These are phyloP conservation scores for Endotrypanum monterogeii DNA, from an alignment of 208 protist genomes.

Conservation along the genomic window DNA sequence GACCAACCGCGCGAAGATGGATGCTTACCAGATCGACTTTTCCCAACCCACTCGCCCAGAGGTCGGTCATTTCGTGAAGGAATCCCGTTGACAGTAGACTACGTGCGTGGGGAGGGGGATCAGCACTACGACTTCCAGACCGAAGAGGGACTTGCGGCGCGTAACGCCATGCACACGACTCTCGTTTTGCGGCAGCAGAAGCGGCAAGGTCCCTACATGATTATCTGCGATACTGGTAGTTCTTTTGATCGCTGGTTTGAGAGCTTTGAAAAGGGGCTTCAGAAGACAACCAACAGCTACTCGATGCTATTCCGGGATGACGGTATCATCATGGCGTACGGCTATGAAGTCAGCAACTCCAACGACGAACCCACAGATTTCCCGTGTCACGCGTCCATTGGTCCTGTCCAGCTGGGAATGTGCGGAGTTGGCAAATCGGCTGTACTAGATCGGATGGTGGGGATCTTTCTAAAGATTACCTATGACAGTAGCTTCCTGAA, in stretches of 20 bases:
- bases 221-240: constrained; percentile 36
- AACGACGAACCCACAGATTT: neutral
- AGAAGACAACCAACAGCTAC: constrained; percentile 42
- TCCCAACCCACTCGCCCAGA: neutral
- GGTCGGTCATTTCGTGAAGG: neutral
- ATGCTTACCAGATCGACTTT: constrained; percentile 12
- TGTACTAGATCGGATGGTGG: constrained; percentile 33
- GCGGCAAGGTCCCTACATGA: neutral
- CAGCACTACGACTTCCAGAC: constrained; percentile 21
- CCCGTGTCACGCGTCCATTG: constrained; percentile 4
- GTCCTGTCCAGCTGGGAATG: rapidly evolving
- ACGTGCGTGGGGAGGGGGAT: constrained; percentile 5
- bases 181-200: constrained; percentile 32
- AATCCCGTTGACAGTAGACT: constrained; percentile 4
- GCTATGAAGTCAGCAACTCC: constrained; percentile 3
- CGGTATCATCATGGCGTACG: constrained; percentile 39
- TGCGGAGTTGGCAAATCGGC: constrained; percentile 10
- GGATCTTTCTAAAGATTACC: constrained; percentile 14
- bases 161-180: constrained; percentile 2
- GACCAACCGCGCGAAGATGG: constrained; percentile 6
- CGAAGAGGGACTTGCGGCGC: constrained; percentile 1
- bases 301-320: constrained; percentile 40
- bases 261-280: constrained; percentile 36
- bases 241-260: constrained; percentile 46
- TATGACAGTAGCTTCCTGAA: neutral